Evolutionary conservation across 2,329 filamentous ascomycete genomes (phyloP), one percentile per base, ranked within the genome.

Genomic region (Purpureocillium takamizusanense): DNA sequence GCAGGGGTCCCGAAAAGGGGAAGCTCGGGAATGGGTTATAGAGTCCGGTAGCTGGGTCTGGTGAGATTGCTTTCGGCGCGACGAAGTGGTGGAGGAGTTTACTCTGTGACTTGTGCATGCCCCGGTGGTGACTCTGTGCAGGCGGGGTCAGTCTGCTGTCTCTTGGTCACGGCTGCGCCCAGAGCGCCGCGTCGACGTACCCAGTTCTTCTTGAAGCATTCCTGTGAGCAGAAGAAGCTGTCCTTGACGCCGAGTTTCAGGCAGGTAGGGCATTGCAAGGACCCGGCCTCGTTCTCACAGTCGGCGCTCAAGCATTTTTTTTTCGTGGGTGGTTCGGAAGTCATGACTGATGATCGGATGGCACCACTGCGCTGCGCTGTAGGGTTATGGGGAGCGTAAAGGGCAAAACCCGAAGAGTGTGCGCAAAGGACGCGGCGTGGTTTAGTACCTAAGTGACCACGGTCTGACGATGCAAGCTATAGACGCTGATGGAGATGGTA

Each of bases 121-220:
- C 47, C 54, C 95, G 97, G 69, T 97, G 90, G 44, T 81, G 78
- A 60, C 67, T 70, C 89, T 95, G 54, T 35, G 39, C 16, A 37
- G 14, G 11, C 10, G 27, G 33, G 23, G 49, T 52, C 42, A 51
- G 49, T 30, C 16, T 23, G 8, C 8, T n/a, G 16, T 25, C 21
- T 6, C 10, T n/a, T n/a, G n/a, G n/a, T 5, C 21, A 10, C 21
- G 10, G 21, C 10, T 25, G 5, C 21, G 21, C 21, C 10, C 21
- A 10, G 21, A 6, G 10, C 10, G 5, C 10, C 21, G 10, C 21
- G 21, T 25, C 21, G 28, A 28, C 77, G 52, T 79, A 97, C 92
- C 92, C 92, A 98, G 70, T 88, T 98, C 63, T 81, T 83, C 74
- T 95, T 97, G 69, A 98, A 98, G 71, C 92, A 98, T 52, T 97